A percentile compares a stretch with the other conserved stretches of the same genome.
Conservation (phyloP, 768 basidiomycete species). For the Lactarius evosmus region DNA sequence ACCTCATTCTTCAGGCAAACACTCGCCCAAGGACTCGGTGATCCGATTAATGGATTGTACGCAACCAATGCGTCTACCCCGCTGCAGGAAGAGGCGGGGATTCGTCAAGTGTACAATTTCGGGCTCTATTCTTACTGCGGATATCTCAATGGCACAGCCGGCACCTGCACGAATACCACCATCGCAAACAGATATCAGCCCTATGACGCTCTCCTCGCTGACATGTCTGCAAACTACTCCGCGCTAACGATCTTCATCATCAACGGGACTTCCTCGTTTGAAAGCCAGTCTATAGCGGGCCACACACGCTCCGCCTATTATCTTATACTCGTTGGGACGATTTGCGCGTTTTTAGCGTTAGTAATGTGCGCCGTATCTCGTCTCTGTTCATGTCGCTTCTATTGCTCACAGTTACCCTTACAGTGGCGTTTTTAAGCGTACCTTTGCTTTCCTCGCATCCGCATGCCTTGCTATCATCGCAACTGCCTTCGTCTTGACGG, state of each 20-base stretch:
- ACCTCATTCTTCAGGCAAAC: conserved; percentile 43
- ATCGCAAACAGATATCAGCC: conserved; percentile 60
- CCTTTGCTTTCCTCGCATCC: conserved; percentile 64
- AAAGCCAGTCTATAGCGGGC: conserved; percentile 55
- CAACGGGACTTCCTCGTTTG: conserved; percentile 47
- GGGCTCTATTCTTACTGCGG: conserved; percentile 83
- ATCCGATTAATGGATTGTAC: conserved; percentile 63
- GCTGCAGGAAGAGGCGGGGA: conserved; percentile 51
- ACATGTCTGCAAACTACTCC: conserved; percentile 66
- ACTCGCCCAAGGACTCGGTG: conserved; percentile 38
- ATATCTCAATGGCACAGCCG: conserved; percentile 56
- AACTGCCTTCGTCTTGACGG: conserved; percentile 61
- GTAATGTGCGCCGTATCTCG: conserved; percentile 50
- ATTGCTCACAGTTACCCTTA: conserved; percentile 3
- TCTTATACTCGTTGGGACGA: conserved; percentile 68
- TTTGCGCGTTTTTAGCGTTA: conserved; percentile 61
- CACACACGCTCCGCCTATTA: conserved; percentile 71
- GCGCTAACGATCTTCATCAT: conserved; percentile 53
- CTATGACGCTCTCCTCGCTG: conserved; percentile 57
- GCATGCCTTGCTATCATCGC: conserved; percentile 59
- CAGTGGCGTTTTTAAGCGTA: conserved; percentile 67
- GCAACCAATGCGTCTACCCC: conserved; percentile 62
- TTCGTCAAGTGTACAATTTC: conserved; percentile 70
- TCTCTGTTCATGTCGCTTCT: background rate
- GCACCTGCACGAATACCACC: conserved; percentile 62